Base-by-base conservation (phyloP, 2,329 filamentous ascomycete genomes). In the Mycocentrospora acerina region DNA sequence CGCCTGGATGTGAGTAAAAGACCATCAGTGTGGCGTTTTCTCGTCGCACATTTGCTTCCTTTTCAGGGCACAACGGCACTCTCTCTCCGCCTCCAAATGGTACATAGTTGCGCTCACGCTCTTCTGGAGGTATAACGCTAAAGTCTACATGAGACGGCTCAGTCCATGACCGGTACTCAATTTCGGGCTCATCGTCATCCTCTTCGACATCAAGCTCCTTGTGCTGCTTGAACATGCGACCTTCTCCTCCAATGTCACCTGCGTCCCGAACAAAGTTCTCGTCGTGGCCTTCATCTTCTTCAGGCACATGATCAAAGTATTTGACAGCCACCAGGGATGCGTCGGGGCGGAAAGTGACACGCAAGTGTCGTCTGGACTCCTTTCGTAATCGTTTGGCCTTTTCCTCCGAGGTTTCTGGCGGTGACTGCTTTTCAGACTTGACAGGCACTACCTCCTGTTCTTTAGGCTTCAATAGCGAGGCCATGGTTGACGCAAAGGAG, bases 331-430 rank as follows among this genome's bases (percentile, higher is more conserved):
- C 82, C 19, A 91, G 74, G 19, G 81, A 78, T 13, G 77, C 71
- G 33, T 85, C 85, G 0, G 81, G 76, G 58, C 83, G 86, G 76
- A 86, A 91, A 6, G 71, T 77, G 5, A 91, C 87, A 10, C 82
- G 78, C 15, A 90, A 71, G 47, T 85, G 81, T 24, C 85, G 78
- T 32, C 86, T 78, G 42, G 80, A 76, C 60, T 90, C 85, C 56
- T 88, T 90, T 24, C 85, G 80, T 4, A 88, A 70, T 9, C 87
- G 79, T 55, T 81, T 85, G 2, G 75, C 71, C 53, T 75, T 82
- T 59, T 88, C 78, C 53, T 87, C 83, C 0, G 81, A 71, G 0
- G 83, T 88, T 62, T 90, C 86, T 0, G 75, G 70, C 1, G 72
- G 68, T 13, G 63, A 60, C 41, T 69, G 71, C 45, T 81, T 80